phyloP scores from a whole-genome alignment of 1,284 basidiomycete genomes.

The Heimioporus retisporus region DNA sequence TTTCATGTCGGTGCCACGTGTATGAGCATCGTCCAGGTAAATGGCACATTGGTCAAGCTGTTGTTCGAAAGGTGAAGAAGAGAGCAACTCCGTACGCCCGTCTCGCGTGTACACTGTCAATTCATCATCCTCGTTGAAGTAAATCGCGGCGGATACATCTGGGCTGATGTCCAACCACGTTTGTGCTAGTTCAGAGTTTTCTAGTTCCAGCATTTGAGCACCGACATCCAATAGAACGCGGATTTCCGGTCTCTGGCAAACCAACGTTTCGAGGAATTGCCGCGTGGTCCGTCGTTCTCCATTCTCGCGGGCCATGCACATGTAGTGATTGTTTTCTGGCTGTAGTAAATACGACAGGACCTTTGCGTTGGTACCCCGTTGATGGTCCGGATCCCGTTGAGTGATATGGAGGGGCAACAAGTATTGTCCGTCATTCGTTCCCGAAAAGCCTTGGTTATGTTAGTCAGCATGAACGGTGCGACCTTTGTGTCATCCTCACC shows the following conservation, averaged over 20 bases:
- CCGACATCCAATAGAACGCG: background rate
- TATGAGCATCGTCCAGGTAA: constrained; percentile 6
- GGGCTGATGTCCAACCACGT: background rate
- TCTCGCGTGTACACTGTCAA: background rate
- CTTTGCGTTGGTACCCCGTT: too few species aligned
- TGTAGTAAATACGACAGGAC: too few species aligned
- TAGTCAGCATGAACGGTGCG: too few species aligned
- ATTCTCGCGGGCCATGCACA: too few species aligned
- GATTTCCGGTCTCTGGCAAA: background rate
- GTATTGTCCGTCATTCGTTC: too few species aligned
- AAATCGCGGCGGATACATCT: background rate
- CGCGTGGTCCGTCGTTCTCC: background rate
- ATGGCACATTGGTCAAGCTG: constrained; percentile 1
- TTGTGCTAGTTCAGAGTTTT: background rate
- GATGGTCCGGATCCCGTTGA: too few species aligned
- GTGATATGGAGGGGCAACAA: too few species aligned
- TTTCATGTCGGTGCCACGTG: constrained; percentile 4
- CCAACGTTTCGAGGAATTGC: constrained; percentile 2
- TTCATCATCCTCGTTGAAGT: constrained; percentile 5
- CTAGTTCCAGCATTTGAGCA: constrained; percentile 4
- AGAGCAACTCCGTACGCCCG: background rate
- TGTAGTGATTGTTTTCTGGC: too few species aligned
- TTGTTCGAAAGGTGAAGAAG: background rate
- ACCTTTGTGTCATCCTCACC: too few species aligned
- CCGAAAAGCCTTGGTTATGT: too few species aligned